Evolutionary conservation across 169 alveolate species (phyloP).

Genomic region (Plasmodium chabaudi): DNA sequence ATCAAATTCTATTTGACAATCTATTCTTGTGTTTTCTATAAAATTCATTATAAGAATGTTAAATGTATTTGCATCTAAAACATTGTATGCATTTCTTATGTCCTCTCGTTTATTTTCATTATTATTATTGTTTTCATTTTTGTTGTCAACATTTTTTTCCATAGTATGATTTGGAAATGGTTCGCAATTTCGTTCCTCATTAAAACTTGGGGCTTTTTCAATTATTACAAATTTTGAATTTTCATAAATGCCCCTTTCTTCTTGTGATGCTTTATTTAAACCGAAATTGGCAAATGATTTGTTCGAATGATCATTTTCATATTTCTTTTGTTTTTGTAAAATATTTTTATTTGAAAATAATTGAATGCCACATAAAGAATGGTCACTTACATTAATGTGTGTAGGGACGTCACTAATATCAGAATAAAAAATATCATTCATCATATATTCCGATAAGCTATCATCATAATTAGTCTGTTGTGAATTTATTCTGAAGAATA

Average conservation of each 20-base stretch:
- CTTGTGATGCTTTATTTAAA: not conserved
- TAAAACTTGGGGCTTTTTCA: not conserved
- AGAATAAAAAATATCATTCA: slow-evolving; percentile 38
- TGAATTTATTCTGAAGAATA: slow-evolving; percentile 1
- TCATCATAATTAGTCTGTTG: slow-evolving; percentile 3
- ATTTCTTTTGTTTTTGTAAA: not conserved
- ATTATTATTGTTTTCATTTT: not conserved
- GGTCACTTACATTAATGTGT: not conserved
- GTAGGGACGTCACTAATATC: slow-evolving; percentile 18
- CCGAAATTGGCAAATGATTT: slow-evolving; percentile 22
- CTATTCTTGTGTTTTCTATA: slow-evolving; percentile 43
- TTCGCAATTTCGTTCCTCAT: not conserved
- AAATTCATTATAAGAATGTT: slow-evolving; percentile 56
- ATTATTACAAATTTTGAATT: not conserved
- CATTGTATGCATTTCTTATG: not conserved
- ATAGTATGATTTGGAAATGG: too few species aligned
- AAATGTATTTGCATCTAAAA: slow-evolving; percentile 15
- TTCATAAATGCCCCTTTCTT: not conserved
- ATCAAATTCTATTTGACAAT: slow-evolving; percentile 32
- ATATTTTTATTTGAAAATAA: slow-evolving; percentile 7
- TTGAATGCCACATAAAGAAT: not conserved
- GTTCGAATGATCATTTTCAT: slow-evolving; percentile 4
- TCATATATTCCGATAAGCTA: slow-evolving; percentile 5
- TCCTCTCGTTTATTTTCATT: not conserved
- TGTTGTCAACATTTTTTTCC: not conserved